Conservation (phyloP, 2,329 filamentous ascomycete genomes). For the Verticillium zaregamsianum region DNA sequence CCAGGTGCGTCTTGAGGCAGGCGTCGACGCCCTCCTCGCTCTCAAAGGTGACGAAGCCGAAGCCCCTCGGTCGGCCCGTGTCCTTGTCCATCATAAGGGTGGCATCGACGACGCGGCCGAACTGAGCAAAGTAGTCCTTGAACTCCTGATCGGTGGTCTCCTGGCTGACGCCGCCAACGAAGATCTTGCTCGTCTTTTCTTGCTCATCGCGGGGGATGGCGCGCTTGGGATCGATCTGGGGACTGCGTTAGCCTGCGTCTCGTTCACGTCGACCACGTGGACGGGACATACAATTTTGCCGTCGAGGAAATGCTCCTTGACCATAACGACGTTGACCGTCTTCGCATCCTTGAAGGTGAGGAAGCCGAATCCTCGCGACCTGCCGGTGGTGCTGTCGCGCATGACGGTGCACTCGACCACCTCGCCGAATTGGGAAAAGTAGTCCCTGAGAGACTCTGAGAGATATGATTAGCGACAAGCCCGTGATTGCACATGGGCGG, state of each 20-base stretch:
- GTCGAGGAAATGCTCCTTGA: conserved; percentile 97
- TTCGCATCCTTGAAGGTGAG: conserved; percentile 97
- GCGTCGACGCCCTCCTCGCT: conserved; percentile 92
- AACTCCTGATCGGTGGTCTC: conserved; percentile 96
- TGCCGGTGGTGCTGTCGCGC: conserved; percentile 89
- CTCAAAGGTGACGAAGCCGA: conserved; percentile 98
- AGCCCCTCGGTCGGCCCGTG: conserved; percentile 91
- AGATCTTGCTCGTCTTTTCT: conserved; percentile 97
- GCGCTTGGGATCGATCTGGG: conserved; percentile 92
- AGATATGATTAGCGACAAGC: neutral
- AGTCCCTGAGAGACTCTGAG: conserved; percentile 89
- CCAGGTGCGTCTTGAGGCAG: conserved; percentile 77
- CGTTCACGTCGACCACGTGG: neutral
- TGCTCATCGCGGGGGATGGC: conserved; percentile 97
- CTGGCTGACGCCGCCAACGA: conserved; percentile 95
- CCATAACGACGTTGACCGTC: conserved; percentile 98
- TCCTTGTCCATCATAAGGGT: conserved; percentile 99
- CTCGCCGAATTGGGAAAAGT: conserved; percentile 97
- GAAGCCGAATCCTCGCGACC: conserved; percentile 95
- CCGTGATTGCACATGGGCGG: neutral
- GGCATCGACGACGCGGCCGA: conserved; percentile 92
- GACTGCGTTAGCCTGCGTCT: conserved; percentile 14
- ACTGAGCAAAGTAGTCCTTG: conserved; percentile 93
- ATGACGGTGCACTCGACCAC: conserved; percentile 99
- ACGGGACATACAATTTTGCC: conserved; percentile 82